phyloP scores from a whole-genome alignment of 768 basidiomycete species.

The Leccinum boreale region DNA sequence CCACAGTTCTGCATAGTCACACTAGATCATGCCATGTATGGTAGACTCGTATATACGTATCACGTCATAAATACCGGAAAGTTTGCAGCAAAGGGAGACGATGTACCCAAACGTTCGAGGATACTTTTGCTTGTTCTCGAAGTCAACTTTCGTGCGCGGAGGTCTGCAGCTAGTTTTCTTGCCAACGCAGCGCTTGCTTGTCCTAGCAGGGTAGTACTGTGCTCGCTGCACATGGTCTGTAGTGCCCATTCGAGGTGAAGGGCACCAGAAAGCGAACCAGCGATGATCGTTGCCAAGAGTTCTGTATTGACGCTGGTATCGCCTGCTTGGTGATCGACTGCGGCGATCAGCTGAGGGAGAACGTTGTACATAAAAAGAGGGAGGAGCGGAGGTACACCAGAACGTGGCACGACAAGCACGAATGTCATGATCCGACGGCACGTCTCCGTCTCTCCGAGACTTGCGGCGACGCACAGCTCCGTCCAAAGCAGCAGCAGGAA shows the following conservation, averaged over 20 bases:
- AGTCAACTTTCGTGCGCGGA: constrained; percentile 50
- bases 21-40: constrained; percentile 22
- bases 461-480: constrained; percentile 53
- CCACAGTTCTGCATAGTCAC: constrained; percentile 15
- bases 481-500: constrained; percentile 71
- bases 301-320: constrained; percentile 60
- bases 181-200: constrained; percentile 64
- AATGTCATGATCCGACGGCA: constrained; percentile 66
- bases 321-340: constrained; percentile 49
- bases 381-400: constrained; percentile 57
- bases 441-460: constrained; percentile 57
- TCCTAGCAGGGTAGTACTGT: constrained; percentile 48
- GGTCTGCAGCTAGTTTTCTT: constrained; percentile 58
- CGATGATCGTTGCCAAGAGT: constrained; percentile 60
- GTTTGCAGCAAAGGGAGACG: constrained; percentile 65
- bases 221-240: constrained; percentile 49
- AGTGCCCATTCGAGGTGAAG: constrained; percentile 72
- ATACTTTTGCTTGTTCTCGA: constrained; percentile 49
- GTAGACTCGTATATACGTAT: constrained; percentile 8
- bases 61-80: constrained; percentile 59
- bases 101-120: constrained; percentile 57
- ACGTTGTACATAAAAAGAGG: constrained; percentile 70
- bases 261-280: constrained; percentile 62
- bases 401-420: constrained; percentile 60
- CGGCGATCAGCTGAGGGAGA: constrained; percentile 55